Conservation (phyloP, 495 filamentous ascomycete species). For the Umbilicaria muhlenbergii region DNA sequence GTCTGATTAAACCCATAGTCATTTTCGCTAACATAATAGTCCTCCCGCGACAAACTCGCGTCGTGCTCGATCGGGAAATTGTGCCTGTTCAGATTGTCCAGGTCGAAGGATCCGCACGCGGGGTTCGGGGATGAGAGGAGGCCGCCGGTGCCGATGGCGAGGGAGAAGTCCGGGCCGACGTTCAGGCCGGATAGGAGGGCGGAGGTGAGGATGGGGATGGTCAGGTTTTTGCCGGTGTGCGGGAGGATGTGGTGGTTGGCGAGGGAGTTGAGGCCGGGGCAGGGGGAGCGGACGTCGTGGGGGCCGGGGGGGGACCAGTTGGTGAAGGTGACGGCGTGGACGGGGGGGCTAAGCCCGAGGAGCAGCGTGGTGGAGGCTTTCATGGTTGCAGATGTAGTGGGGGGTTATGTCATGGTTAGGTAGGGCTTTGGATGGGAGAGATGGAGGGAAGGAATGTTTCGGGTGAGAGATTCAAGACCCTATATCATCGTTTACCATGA, state of each 20-base stretch:
- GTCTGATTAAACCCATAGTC: constrained; percentile 1
- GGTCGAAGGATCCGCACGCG: constrained; percentile 19
- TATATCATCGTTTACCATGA: no score
- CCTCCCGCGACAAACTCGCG: constrained; percentile 20
- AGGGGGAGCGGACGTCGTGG: neutral
- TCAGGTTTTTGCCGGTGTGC: constrained; percentile 22
- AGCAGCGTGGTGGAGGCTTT: no score
- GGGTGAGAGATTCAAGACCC: no score
- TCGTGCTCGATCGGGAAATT: constrained; percentile 23
- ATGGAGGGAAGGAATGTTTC: no score
- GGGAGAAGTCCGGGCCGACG: constrained; percentile 1
- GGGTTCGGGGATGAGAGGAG: constrained; percentile 14
- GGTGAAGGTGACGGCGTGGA: no score
- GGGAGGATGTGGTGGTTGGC: constrained; percentile 10
- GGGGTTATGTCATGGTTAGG: no score
- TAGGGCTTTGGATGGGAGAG: no score
- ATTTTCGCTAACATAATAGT: constrained; percentile 20
- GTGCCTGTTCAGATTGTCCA: constrained; percentile 17
- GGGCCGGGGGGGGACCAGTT: no score
- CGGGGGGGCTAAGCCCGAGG: no score
- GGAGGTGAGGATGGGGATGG: constrained; percentile 13
- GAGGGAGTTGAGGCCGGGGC: constrained; percentile 3
- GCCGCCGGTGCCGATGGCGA: constrained; percentile 7
- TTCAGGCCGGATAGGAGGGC: constrained; percentile 18
- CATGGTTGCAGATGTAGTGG: no score